Base-by-base conservation (phyloP, 106 monocot species). In the Dioscorea dumetorum region DNA sequence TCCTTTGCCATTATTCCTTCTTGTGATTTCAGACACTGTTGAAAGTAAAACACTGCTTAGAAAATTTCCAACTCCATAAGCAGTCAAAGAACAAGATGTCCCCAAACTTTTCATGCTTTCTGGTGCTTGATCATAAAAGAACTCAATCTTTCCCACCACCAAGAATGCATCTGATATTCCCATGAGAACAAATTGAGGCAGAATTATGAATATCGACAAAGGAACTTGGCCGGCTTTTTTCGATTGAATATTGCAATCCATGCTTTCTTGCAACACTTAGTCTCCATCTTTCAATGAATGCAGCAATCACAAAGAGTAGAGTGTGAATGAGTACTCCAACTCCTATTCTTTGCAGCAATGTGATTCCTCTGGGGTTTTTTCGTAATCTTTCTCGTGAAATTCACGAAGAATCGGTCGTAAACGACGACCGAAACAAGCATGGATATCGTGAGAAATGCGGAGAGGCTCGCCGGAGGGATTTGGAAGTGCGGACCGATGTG, bases 141-240 rank as follows among this genome's bases (percentile, higher is more conserved):
- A 41, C 41, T 41, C 41, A 7, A 79, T 79, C 70, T 70, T 67
- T 8, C 76, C 73, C 0, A 77, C 83, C n/a, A 63, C 83, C 18
- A 80, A 22, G 58, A 87, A 87, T 1, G 87, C 73, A 71, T 87
- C 87, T 2, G 87, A 70, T 4, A 82, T 19, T 10, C 83, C 87
- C 83, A 83, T 83, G 0, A 87, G 67, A 63, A 77, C 66, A 56
- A 80, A 87, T 41, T 87, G 87, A 14, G 87, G 87, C 15, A 83
- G 67, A 22, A 87, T 58, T 24, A 80, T 53, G 66, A 87, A 87
- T 24, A 87, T 70, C 24, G 72, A 72, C 50, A 56, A 3, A 57
- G 49, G 0, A 12, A n/a, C 17, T 16, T 14, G 1, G 41, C 64
- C 18, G 51, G 13, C 0, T 41, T 41, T 41, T 8, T 41, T 5